Conservation (phyloP, 2,329 filamentous ascomycete species). For the Kalmusia sp. region DNA sequence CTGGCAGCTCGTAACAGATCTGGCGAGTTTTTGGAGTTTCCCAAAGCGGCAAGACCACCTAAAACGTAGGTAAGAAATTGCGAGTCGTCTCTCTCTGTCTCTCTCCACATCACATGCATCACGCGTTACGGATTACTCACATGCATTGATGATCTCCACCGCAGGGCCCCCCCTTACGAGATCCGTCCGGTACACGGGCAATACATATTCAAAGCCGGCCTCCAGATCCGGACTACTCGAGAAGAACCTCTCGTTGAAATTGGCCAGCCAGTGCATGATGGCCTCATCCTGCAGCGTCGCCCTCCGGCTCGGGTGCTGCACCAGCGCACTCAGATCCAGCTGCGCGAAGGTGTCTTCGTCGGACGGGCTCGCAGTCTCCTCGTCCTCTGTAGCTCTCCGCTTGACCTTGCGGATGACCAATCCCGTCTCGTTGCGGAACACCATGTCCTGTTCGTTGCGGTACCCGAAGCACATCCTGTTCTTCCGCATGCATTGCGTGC, state of each 20-base stretch:
- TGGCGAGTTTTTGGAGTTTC: conserved; percentile 14
- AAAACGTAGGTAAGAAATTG: background rate
- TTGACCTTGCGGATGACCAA: conserved; percentile 18
- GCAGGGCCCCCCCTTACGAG: conserved; percentile 14
- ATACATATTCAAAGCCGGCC: conserved; percentile 21
- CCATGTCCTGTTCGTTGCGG: conserved; percentile 25
- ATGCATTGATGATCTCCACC: conserved; percentile 22
- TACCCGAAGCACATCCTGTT: conserved; percentile 26
- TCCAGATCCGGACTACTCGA: background rate
- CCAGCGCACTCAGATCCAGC: background rate
- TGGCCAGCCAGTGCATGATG: conserved; percentile 18
- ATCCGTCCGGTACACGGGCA: conserved; percentile 17
- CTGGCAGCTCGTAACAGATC: conserved; percentile 20
- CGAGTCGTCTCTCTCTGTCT: no score
- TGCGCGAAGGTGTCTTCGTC: conserved; percentile 2
- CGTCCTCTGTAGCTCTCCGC: conserved; percentile 3
- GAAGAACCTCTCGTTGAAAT: conserved; percentile 25
- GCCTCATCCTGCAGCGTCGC: conserved; percentile 23
- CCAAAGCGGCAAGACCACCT: conserved; percentile 21
- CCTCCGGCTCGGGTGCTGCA: conserved; percentile 14
- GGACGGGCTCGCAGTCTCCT: background rate
- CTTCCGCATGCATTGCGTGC: conserved; percentile 28
- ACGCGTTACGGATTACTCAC: background rate
- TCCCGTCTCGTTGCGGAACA: conserved; percentile 27
- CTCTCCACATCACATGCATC: no score